Conservation (phyloP, 345 rosid species). For the Tarenaya hassleriana region DNA sequence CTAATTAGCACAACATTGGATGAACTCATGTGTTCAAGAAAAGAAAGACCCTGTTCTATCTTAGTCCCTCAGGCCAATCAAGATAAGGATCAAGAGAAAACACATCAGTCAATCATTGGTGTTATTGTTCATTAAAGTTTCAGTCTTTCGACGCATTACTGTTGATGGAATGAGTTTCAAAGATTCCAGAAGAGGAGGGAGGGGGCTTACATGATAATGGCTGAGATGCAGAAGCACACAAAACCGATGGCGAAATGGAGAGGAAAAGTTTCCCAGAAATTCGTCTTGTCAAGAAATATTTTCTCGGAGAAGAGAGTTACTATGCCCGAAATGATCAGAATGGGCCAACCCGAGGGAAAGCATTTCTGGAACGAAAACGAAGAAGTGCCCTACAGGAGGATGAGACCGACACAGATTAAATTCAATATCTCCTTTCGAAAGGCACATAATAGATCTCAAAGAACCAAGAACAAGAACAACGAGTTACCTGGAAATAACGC, state of each 20-base stretch:
- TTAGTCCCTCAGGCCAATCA: no score
- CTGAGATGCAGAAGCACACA: conserved; percentile 42
- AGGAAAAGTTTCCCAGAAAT: conserved; percentile 48
- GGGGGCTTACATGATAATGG: conserved; percentile 54
- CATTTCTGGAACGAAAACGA: conserved; percentile 55
- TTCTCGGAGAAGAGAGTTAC: conserved; percentile 55
- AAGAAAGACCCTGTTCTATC: no score
- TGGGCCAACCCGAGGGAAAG: conserved; percentile 70
- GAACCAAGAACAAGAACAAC: not conserved
- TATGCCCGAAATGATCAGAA: conserved; percentile 49
- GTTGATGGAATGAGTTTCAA: not conserved
- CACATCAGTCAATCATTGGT: no score
- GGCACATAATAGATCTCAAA: no score
- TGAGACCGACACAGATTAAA: no score
- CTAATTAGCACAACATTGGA: not conserved
- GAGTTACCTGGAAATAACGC: conserved; percentile 79
- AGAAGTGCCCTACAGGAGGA: conserved; percentile 42
- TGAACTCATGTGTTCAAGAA: no score
- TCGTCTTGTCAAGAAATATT: conserved; percentile 42
- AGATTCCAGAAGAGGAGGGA: conserved; percentile 5
- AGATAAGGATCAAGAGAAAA: no score
- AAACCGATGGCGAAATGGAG: conserved; percentile 44
- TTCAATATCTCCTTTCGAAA: no score
- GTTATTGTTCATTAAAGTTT: no score
- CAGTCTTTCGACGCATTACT: no score